Evolutionary conservation across 805 yeast genomes (phyloP).

Genomic region (Metschnikowia borealis): DNA sequence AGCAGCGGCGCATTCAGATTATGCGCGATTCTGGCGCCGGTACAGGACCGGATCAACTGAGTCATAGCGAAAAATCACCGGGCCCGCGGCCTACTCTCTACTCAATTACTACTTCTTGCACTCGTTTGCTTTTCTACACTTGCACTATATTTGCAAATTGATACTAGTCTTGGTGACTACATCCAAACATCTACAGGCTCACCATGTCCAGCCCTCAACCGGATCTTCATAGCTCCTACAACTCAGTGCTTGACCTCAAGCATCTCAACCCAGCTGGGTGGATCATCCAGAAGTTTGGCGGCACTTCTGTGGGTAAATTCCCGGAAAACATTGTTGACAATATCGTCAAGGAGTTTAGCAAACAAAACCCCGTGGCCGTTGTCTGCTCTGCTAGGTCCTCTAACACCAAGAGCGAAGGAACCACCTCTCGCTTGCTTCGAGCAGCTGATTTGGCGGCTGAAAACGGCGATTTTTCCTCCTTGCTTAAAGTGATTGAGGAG

Average conservation of each 20-base stretch:
- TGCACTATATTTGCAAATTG: too few species aligned
- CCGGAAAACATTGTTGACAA: conserved; percentile 81
- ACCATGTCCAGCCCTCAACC: conserved; percentile 17
- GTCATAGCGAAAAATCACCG: conserved; percentile 4
- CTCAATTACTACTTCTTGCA: neutral
- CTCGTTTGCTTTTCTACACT: too few species aligned
- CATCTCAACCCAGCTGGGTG: conserved; percentile 27
- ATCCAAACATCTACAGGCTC: neutral
- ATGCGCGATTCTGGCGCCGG: conserved; percentile 4
- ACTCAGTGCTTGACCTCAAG: conserved; percentile 39
- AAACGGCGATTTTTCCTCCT: conserved; percentile 51
- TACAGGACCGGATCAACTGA: conserved; percentile 3
- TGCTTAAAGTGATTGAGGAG: conserved; percentile 63
- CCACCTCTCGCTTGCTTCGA: conserved; percentile 77
- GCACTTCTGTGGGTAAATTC: conserved; percentile 95
- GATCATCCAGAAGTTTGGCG: conserved; percentile 88
- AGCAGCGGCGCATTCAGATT: neutral
- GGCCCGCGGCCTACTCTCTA: neutral
- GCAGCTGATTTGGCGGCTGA: conserved; percentile 80
- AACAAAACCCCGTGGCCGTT: conserved; percentile 71
- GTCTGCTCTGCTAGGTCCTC: conserved; percentile 96
- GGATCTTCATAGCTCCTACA: conserved; percentile 29
- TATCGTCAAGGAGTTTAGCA: conserved; percentile 66
- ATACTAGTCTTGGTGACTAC: neutral
- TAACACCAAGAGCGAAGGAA: conserved; percentile 88